phyloP scores from a whole-genome alignment of 140 eudicot genomes.

The Anethum foeniculum region DNA sequence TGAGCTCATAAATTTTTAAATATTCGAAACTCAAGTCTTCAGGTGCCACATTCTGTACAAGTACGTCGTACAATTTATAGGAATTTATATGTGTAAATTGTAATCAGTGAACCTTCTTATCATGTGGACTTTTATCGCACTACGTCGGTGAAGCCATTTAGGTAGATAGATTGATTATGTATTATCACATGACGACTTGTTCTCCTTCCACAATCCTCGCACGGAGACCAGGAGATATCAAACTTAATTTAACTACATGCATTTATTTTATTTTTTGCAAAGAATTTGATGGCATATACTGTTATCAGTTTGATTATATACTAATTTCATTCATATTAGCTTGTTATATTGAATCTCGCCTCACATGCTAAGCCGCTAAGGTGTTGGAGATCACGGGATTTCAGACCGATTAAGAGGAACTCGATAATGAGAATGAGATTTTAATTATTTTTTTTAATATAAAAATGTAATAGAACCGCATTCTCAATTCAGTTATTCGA shows the following conservation, averaged over 20 bases:
- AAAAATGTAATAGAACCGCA: no score
- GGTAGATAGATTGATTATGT: background rate
- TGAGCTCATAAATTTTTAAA: background rate
- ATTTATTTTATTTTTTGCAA: no score
- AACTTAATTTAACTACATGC: background rate
- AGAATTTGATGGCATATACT: background rate
- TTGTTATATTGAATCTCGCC: no score
- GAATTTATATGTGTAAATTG: background rate
- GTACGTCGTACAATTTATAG: background rate
- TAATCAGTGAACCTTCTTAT: background rate
- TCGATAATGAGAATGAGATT: no score
- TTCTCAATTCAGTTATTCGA: no score
- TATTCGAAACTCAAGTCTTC: background rate
- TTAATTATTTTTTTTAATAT: no score
- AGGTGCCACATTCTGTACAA: background rate
- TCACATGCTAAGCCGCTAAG: no score
- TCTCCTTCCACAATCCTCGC: slow-evolving; percentile 4
- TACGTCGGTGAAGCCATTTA: background rate
- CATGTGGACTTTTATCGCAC: background rate
- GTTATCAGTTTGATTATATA: background rate
- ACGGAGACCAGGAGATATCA: background rate
- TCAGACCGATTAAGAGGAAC: no score
- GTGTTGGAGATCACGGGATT: no score
- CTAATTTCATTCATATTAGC: background rate
- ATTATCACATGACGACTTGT: background rate